Conservation (phyloP, 2,329 filamentous ascomycete genomes). For the Penicillium sp. region DNA sequence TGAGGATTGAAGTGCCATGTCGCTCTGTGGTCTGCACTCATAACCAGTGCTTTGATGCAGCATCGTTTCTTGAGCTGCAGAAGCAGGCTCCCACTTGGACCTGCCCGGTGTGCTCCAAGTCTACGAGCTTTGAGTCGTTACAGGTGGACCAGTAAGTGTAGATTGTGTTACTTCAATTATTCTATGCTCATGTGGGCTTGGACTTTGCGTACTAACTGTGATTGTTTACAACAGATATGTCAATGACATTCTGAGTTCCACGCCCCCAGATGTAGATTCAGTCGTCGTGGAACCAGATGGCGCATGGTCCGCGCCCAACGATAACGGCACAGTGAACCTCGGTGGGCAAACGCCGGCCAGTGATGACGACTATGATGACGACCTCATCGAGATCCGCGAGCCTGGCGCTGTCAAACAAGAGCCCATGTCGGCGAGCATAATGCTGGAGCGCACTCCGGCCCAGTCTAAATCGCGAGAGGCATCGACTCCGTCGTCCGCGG, state of each 20-base stretch:
- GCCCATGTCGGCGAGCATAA: conserved; percentile 22
- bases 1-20: conserved; percentile 77
- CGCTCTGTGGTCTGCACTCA: conserved; percentile 80
- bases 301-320: conserved; percentile 63
- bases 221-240: conserved; percentile 64
- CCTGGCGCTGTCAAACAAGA: conserved; percentile 43
- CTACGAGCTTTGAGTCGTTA: conserved; percentile 75
- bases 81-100: conserved; percentile 96
- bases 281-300: conserved; percentile 90
- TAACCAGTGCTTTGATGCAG: conserved; percentile 92
- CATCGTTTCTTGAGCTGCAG: conserved; percentile 87
- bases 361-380: conserved; percentile 53
- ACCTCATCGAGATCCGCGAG: conserved; percentile 54
- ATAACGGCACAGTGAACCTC: conserved; percentile 42
- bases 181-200: background rate
- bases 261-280: conserved; percentile 71
- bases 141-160: conserved; percentile 78
- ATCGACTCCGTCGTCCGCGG: conserved; percentile 41
- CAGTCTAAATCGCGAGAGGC: conserved; percentile 41
- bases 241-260: conserved; percentile 77
- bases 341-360: conserved; percentile 40
- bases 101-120: conserved; percentile 91
- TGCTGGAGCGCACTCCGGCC: conserved; percentile 36
- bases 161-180: background rate
- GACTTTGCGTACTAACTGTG: conserved; percentile 10